A percentile compares a stretch with the other conserved stretches of the same genome.
Evolutionary conservation across 2,329 filamentous ascomycete species (phyloP).

Genomic region (Esteya vermicola): DNA sequence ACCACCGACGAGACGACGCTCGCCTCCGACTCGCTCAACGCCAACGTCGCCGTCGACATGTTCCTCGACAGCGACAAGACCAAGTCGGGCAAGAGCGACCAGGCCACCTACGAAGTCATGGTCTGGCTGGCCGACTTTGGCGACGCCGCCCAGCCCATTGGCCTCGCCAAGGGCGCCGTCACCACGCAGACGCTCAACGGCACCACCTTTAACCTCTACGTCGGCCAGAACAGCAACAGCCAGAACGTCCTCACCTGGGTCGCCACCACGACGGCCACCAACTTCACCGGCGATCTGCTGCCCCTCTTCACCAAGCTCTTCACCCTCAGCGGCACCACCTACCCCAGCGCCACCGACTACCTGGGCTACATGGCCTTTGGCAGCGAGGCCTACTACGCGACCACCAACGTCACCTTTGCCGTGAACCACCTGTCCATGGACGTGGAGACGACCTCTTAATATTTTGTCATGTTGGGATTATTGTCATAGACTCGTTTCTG

Average conservation of each 20-base stretch:
- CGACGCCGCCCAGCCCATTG: slow-evolving; percentile 31
- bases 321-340: slow-evolving; percentile 17
- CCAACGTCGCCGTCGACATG: slow-evolving; percentile 46
- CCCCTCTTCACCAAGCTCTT: slow-evolving; percentile 28
- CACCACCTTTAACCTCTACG: slow-evolving; percentile 28
- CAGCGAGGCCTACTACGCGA: slow-evolving; percentile 30
- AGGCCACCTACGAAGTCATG: slow-evolving; percentile 39
- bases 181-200: slow-evolving; percentile 23
- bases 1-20: slow-evolving; percentile 22
- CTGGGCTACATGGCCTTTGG: slow-evolving; percentile 38
- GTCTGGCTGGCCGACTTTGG: slow-evolving; percentile 39
- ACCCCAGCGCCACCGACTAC: slow-evolving; percentile 27
- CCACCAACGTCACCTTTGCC: slow-evolving; percentile 31
- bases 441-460: too few species aligned
- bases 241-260: slow-evolving; percentile 39
- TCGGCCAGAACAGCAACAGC: slow-evolving; percentile 21
- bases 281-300: slow-evolving; percentile 31
- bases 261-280: slow-evolving; percentile 18
- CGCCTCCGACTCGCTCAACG: slow-evolving; percentile 23
- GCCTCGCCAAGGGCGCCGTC: slow-evolving; percentile 18
- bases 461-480: too few species aligned
- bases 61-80: slow-evolving; percentile 33
- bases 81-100: slow-evolving; percentile 23
- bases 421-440: slow-evolving; percentile 25
- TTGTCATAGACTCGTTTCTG: too few species aligned